Evolutionary conservation across 306 rosid species (phyloP).

Genomic region (Prunus fruticosa): DNA sequence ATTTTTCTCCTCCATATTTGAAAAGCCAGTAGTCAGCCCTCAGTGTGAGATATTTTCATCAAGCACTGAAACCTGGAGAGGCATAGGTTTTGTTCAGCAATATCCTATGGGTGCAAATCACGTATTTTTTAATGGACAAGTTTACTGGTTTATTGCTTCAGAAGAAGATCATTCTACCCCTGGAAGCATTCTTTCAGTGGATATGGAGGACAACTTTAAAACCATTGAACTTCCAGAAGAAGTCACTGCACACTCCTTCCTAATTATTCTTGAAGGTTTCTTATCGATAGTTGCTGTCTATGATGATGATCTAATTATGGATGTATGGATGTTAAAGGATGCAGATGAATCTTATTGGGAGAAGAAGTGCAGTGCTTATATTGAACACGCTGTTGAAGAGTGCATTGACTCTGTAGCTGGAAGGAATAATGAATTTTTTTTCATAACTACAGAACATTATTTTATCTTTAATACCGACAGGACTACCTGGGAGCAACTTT

Average conservation of each 20-base stretch:
- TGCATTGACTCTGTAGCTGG: conserved; percentile 18
- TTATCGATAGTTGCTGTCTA: conserved; percentile 18
- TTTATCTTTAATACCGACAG: conserved; percentile 6
- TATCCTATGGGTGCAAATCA: conserved; percentile 27
- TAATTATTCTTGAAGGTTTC: conserved; percentile 21
- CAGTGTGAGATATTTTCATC: conserved; percentile 32
- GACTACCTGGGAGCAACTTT: conserved; percentile 12
- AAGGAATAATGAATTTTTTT: conserved; percentile 11
- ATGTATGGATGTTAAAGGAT: conserved; percentile 14
- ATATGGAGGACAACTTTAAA: conserved; percentile 14
- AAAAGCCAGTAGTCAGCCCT: neutral
- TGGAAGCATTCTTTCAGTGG: conserved; percentile 24
- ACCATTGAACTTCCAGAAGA: conserved; percentile 15
- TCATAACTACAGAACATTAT: conserved; percentile 14
- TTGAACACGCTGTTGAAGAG: conserved; percentile 7
- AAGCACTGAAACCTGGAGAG: conserved; percentile 20
- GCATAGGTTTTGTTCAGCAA: conserved; percentile 19
- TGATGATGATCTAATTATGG: conserved; percentile 7
- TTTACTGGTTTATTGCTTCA: conserved; percentile 29
- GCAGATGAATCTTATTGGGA: conserved; percentile 21
- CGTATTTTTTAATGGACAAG: conserved; percentile 14
- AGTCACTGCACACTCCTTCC: conserved; percentile 13
- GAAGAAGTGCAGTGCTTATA: neutral
- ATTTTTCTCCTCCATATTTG: conserved; percentile 13
- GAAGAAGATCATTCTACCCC: conserved; percentile 13